Evolutionary conservation across 2,329 filamentous ascomycete genomes (phyloP), one percentile per base, ranked within the genome.

Genomic region (Pyricularia pennisetigena): DNA sequence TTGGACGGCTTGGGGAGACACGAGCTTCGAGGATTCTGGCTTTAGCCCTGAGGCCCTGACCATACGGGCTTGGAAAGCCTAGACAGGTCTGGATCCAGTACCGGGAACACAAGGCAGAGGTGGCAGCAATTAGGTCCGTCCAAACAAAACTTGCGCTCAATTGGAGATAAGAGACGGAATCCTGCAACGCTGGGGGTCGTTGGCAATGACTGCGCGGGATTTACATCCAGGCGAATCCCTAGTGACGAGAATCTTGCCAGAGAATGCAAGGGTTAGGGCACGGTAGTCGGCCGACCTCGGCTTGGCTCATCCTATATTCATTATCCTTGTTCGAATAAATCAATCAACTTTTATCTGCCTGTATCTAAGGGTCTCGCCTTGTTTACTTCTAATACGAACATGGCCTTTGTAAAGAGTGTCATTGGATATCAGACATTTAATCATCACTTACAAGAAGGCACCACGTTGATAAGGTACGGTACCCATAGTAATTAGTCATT

Each of bases 291-390:
- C 8, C 10, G 8, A 32, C 10, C 8, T 32, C 10, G 8, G 30
- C 30, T 32, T 32, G 30, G 30, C 2, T 9, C 30, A 9, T 32
- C 30, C 30, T 32, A 32, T 32, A 32, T 32, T 32, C 5, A 32
- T 32, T 32, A 7, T 32, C 30, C 30, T 32, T 2, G 10, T 32
- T 2, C 10, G 8, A 6, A 32, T 32, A 32, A 8, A 32, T 32
- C 30, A 32, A 82, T 76, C 82, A 79, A 83, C 35, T 41, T 20
- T n/a, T n/a, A n/a, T n/a, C n/a, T 41, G 35, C 4, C 4, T 10
- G 12, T 41, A 2, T 16, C 14, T 8, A 20, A 2, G 4, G 35
- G 16, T 16, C 16, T 6, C 12, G 6, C 1, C 16, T 16, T 41
- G 16, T 41, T 41, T 2, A 2, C 12, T 41, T 41, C 12, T 3